Base-by-base conservation (phyloP, 2,329 filamentous ascomycete species). In the Coccinonectria pachysandricola region DNA sequence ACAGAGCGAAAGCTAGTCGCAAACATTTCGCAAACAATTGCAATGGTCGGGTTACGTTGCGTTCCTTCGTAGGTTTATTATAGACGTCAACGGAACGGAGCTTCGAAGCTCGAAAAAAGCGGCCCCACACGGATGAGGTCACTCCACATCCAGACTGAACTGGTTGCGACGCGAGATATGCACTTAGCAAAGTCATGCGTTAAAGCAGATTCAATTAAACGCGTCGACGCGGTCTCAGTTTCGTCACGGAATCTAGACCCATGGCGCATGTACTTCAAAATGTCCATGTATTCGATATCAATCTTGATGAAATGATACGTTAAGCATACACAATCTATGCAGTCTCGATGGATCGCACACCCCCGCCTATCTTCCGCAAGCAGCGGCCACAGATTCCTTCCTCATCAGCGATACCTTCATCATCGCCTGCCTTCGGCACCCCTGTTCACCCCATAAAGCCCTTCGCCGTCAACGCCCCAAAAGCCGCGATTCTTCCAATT, bases 381-480 rank as follows among this genome's bases (percentile, higher is more conserved):
- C 43, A 50, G 33, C 46, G 48, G 28, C 37, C 39, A 22, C 35
- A 46, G 49, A 46, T 40, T 13, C 50, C 54, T 21, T 54, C 48
- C 7, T 60, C 62, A 4, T 75, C 80, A 26, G 68, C 71, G 21
- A 75, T 91, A 34, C 84, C 84, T 4, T 94, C 87, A 0, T 93
- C 86, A 1, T 94, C 86, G 12, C 85, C 87, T 7, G 85, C 80
- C 20, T 95, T 95, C 56, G 85, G 75, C 26, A 95, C 87, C 2
- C 87, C 87, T 2, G 72, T 75, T 21, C 81, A 91, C 51, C 82
- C 86, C 22, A 71, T 91, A 26, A 71, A 69, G 42, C 72, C 78
- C 10, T 76, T 76, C 49, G 60, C 59, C 17, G 54, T 68, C 36
- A 59, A 65, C 14, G 58, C 61, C 2, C 57, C 65, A 21, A 66